These are phyloP conservation scores for Kwoniella sp. DNA, from an alignment of 768 basidiomycete genomes.

Conservation along the genomic window DNA sequence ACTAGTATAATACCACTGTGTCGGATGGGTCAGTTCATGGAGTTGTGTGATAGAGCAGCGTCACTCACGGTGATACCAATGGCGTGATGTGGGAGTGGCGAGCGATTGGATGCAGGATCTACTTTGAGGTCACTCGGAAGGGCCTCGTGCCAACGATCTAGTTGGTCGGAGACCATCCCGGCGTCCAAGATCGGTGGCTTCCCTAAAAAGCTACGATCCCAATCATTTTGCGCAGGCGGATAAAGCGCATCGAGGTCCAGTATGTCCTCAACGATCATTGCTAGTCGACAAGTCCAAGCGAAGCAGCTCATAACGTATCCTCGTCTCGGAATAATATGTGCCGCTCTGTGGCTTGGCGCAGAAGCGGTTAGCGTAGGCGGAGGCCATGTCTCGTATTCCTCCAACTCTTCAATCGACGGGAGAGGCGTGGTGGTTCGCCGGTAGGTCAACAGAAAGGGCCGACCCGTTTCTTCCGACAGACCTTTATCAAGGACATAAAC, in stretches of 20 bases:
- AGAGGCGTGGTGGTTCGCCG: slow-evolving; percentile 34
- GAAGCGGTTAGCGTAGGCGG: slow-evolving; percentile 30
- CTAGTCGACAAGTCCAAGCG: slow-evolving; percentile 37
- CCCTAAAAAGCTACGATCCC: slow-evolving; percentile 21
- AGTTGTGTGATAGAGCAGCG: neutral
- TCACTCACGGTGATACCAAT: slow-evolving; percentile 39
- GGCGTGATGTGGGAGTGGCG: slow-evolving; percentile 41
- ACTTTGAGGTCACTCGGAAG: slow-evolving; percentile 27
- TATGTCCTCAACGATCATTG: slow-evolving; percentile 41
- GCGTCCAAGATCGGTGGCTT: neutral
- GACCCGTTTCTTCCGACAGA: slow-evolving; percentile 47
- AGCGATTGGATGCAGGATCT: slow-evolving; percentile 9
- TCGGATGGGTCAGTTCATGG: neutral
- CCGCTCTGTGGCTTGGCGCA: neutral
- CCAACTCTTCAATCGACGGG: slow-evolving; percentile 36
- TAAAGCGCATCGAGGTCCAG: slow-evolving; percentile 35
- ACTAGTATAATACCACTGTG: slow-evolving; percentile 46
- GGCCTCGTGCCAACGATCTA: slow-evolving; percentile 29
- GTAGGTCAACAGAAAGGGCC: slow-evolving; percentile 41
- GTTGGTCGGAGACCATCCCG: neutral
- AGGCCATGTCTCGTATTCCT: slow-evolving; percentile 49
- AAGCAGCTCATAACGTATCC: slow-evolving; percentile 38
- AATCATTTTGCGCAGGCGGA: slow-evolving; percentile 12
- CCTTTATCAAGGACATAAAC: slow-evolving; percentile 45
- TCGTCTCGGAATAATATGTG: slow-evolving; percentile 24